Conservation (phyloP, 2,329 filamentous ascomycete genomes). For the Paraphoma sp. region DNA sequence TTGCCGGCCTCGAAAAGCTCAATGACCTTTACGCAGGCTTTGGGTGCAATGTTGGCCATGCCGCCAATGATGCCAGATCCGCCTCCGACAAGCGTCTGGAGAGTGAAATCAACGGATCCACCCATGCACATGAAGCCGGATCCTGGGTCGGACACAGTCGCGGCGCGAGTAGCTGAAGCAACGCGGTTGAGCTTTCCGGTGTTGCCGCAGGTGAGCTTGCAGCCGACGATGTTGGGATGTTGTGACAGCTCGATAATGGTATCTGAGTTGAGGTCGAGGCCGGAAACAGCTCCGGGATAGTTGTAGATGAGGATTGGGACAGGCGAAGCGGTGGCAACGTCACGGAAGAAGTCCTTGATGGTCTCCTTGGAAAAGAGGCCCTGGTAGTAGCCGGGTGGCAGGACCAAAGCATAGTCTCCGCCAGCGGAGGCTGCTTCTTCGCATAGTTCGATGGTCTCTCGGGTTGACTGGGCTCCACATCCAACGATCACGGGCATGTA, state of each 20-base stretch:
- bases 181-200: constrained; percentile 71
- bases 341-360: constrained; percentile 68
- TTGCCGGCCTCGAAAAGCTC: constrained; percentile 67
- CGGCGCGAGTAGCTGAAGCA: constrained; percentile 59
- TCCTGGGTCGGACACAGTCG: constrained; percentile 44
- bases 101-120: constrained; percentile 75
- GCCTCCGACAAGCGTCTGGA: constrained; percentile 73
- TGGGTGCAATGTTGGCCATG: constrained; percentile 73
- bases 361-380: constrained; percentile 67
- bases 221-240: constrained; percentile 71
- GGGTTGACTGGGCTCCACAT: constrained; percentile 74
- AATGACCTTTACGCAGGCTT: constrained; percentile 67
- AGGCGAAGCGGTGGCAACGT: constrained; percentile 67
- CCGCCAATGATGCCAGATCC: constrained; percentile 76
- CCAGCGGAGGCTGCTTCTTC: constrained; percentile 71
- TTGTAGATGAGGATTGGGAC: constrained; percentile 75
- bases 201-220: constrained; percentile 74
- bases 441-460: constrained; percentile 74
- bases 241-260: constrained; percentile 64
- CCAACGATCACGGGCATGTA: constrained; percentile 77
- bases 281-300: constrained; percentile 69
- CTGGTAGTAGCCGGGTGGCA: constrained; percentile 80
- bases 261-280: constrained; percentile 70
- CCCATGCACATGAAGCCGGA: constrained; percentile 72
- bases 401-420: constrained; percentile 76